A percentile compares a stretch with the other conserved stretches of the same genome.
Evolutionary conservation across 2,329 filamentous ascomycete genomes (phyloP).

Genomic region (Meredithiella fracta): DNA sequence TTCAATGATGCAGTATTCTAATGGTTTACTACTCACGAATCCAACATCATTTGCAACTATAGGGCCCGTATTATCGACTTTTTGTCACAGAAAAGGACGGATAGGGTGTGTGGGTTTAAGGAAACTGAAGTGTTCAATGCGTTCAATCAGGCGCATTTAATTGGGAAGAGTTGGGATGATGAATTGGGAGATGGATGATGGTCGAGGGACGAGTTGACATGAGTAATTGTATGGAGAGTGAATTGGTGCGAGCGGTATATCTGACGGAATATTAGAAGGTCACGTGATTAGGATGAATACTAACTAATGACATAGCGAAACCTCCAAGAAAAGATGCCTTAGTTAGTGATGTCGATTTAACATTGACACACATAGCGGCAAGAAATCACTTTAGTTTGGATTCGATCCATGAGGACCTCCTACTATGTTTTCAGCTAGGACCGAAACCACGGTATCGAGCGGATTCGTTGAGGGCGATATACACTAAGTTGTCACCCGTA

Average conservation of each 20-base stretch:
- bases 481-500: conserved; percentile 22
- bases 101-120: conserved; percentile 62
- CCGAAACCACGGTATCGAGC: conserved; percentile 19
- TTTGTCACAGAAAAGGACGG: conserved; percentile 57
- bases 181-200: conserved; percentile 47
- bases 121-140: conserved; percentile 43
- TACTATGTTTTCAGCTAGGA: conserved; percentile 39
- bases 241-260: conserved; percentile 44
- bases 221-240: conserved; percentile 50
- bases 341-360: too few relatives aligned
- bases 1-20: conserved; percentile 28
- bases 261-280: conserved; percentile 21
- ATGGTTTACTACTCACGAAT: conserved; percentile 53
- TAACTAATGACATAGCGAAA: conserved; percentile 49
- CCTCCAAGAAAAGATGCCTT: neutral
- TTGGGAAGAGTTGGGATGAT: conserved; percentile 43
- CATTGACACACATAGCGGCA: too few relatives aligned
- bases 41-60: conserved; percentile 41
- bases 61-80: conserved; percentile 53
- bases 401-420: conserved; percentile 56
- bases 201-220: conserved; percentile 47
- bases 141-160: conserved; percentile 48
- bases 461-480: neutral
- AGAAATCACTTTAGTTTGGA: too few relatives aligned
- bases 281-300: conserved; percentile 70